phyloP scores from a whole-genome alignment of 495 filamentous ascomycete species.

The Xylaria longipes region DNA sequence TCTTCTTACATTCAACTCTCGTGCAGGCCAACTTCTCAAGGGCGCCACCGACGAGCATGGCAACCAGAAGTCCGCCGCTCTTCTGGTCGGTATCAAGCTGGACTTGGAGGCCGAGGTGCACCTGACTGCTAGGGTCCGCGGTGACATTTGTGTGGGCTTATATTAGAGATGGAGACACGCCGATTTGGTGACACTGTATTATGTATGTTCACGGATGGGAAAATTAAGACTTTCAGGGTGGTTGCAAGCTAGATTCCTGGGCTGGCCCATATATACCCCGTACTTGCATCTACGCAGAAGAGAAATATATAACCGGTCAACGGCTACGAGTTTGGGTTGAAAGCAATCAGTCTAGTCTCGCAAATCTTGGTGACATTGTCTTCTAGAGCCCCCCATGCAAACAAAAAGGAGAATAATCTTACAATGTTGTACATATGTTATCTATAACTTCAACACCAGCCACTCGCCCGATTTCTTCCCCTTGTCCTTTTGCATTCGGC shows the following conservation, averaged over 20 bases:
- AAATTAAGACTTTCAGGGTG: neutral
- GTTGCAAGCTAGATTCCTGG: slow-evolving; percentile 18
- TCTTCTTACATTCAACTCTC: neutral
- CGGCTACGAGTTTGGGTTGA: neutral
- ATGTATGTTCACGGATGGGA: slow-evolving; percentile 10
- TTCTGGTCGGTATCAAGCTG: slow-evolving; percentile 55
- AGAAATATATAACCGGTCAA: neutral
- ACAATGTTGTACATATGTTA: slow-evolving; percentile 31
- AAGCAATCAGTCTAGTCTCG: neutral
- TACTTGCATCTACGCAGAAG: slow-evolving; percentile 7
- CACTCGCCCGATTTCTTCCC: slow-evolving; percentile 41
- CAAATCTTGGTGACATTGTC: neutral
- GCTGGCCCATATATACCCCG: slow-evolving; percentile 21
- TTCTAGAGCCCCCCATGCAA: neutral
- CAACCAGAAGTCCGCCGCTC: slow-evolving; percentile 49
- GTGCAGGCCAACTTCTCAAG: slow-evolving; percentile 44
- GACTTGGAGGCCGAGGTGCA: slow-evolving; percentile 56
- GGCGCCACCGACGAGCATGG: slow-evolving; percentile 51
- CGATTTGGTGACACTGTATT: neutral
- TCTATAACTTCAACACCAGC: slow-evolving; percentile 61
- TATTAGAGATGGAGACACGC: slow-evolving; percentile 30
- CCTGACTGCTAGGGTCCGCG: slow-evolving; percentile 51
- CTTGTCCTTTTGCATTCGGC: slow-evolving; percentile 26
- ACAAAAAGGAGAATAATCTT: neutral
- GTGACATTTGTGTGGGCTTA: slow-evolving; percentile 49